Percentiles rank a stretch among this genome's conserved stretches.
Evolutionary conservation across 768 basidiomycete species (phyloP).

Genomic region (Boletus speciosus): DNA sequence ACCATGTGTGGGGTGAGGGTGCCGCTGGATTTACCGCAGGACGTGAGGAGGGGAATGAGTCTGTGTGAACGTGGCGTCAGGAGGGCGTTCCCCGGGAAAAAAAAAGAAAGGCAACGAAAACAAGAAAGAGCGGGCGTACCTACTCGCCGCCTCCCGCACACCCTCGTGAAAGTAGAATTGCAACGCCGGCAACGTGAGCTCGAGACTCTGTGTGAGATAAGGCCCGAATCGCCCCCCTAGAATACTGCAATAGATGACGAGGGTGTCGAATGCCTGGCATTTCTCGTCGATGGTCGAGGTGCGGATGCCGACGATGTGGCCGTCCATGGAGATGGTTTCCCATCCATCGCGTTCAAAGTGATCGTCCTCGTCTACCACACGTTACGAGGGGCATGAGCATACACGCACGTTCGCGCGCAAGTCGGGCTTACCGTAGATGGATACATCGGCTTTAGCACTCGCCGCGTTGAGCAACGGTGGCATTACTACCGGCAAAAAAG

Average conservation of each 20-base stretch:
- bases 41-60: slow-evolving; percentile 66
- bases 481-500: slow-evolving; percentile 83
- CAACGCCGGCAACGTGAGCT: slow-evolving; percentile 67
- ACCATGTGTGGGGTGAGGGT: slow-evolving; percentile 70
- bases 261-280: slow-evolving; percentile 84
- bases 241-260: slow-evolving; percentile 74
- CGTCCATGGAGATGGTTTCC: slow-evolving; percentile 77
- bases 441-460: slow-evolving; percentile 75
- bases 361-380: slow-evolving; percentile 49
- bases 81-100: background rate
- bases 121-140: slow-evolving; percentile 44
- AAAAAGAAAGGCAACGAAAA: background rate
- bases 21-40: slow-evolving; percentile 61
- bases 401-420: background rate
- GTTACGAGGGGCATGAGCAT: background rate
- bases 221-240: slow-evolving; percentile 66
- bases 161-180: slow-evolving; percentile 83
- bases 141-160: slow-evolving; percentile 70
- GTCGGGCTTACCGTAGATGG: slow-evolving; percentile 52
- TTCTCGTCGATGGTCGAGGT: slow-evolving; percentile 84
- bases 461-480: slow-evolving; percentile 73
- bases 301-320: slow-evolving; percentile 70
- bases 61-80: slow-evolving; percentile 35
- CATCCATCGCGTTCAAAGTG: slow-evolving; percentile 65
- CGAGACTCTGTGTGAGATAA: slow-evolving; percentile 66